Evolutionary conservation across 2,329 filamentous ascomycete genomes (phyloP).

Genomic region (Hypomyces rosellus): DNA sequence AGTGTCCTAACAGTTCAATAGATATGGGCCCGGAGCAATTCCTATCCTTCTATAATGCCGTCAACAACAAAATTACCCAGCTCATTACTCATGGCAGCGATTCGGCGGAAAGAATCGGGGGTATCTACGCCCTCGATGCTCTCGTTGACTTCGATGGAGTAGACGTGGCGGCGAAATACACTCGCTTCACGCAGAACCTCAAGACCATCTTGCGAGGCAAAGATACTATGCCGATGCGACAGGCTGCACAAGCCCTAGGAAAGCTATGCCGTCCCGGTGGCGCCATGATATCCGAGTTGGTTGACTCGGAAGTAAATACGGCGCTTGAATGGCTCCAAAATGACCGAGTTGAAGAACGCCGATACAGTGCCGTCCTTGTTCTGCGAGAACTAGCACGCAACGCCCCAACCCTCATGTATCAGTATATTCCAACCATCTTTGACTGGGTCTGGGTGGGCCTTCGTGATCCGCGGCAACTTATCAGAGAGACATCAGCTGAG

Average conservation of each 20-base stretch:
- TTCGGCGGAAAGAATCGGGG: constrained; percentile 81
- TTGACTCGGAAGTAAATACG: constrained; percentile 94
- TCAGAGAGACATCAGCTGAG: constrained; percentile 85
- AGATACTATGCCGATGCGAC: constrained; percentile 84
- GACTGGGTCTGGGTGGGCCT: constrained; percentile 95
- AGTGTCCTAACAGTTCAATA: constrained; percentile 23
- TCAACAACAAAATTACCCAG: constrained; percentile 51
- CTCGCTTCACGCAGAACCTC: constrained; percentile 86
- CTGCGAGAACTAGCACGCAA: constrained; percentile 86
- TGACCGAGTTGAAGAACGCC: constrained; percentile 84
- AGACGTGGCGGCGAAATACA: constrained; percentile 88
- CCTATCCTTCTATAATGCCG: constrained; percentile 47
- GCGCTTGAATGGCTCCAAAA: constrained; percentile 96
- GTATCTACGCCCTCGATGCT: constrained; percentile 84
- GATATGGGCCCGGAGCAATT: constrained; percentile 81
- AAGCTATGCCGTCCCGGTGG: constrained; percentile 88
- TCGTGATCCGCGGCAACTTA: constrained; percentile 82
- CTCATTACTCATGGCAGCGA: constrained; percentile 82
- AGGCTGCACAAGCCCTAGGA: constrained; percentile 81
- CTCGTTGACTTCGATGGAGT: constrained; percentile 96
- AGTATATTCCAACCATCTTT: constrained; percentile 90
- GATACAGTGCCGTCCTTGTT: constrained; percentile 88
- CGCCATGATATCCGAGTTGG: constrained; percentile 87
- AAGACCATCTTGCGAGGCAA: constrained; percentile 83
- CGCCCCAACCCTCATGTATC: constrained; percentile 91